Evolutionary conservation across 108 stramenopile genomes (phyloP).

Genomic region (Bacterosira constricta): DNA sequence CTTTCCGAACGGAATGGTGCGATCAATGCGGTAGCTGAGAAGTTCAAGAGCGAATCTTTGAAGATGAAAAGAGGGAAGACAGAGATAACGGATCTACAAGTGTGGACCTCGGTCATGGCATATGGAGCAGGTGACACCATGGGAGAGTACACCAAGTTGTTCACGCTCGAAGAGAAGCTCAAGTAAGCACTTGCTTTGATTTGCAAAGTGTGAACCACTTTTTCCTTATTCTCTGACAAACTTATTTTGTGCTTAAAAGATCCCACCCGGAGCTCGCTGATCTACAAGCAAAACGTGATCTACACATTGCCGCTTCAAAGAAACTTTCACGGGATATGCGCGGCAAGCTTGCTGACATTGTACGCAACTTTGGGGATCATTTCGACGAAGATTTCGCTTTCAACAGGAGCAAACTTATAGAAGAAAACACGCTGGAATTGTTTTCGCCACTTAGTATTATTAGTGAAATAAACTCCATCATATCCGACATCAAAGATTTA

Average conservation of each 20-base stretch:
- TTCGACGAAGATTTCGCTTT: slow-evolving; percentile 18
- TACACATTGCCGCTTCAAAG: slow-evolving; percentile 13
- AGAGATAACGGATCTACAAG: slow-evolving; percentile 30
- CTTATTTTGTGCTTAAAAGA: background rate
- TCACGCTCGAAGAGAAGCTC: slow-evolving; percentile 42
- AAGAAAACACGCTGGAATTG: slow-evolving; percentile 3
- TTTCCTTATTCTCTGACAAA: too few species aligned
- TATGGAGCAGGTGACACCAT: slow-evolving; percentile 42
- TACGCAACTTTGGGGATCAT: slow-evolving; percentile 4
- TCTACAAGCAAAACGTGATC: slow-evolving; percentile 16
- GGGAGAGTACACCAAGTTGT: slow-evolving; percentile 46
- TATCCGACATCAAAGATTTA: slow-evolving; percentile 17
- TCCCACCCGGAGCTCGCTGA: slow-evolving; percentile 33
- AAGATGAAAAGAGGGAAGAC: background rate
- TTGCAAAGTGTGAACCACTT: too few species aligned
- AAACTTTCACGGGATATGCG: slow-evolving; percentile 23
- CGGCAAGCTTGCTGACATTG: slow-evolving; percentile 5
- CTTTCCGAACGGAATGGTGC: slow-evolving; percentile 60
- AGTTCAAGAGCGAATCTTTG: slow-evolving; percentile 34
- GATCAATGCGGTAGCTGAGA: slow-evolving; percentile 62
- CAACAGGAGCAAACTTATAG: slow-evolving; percentile 8
- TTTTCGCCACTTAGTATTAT: slow-evolving; percentile 24
- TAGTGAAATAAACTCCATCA: background rate
- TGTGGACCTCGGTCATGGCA: slow-evolving; percentile 43
- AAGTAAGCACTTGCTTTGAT: slow-evolving; percentile 45